These are phyloP conservation scores for Massarina eburnea DNA, from an alignment of 2,329 filamentous ascomycete genomes.

Conservation along the genomic window DNA sequence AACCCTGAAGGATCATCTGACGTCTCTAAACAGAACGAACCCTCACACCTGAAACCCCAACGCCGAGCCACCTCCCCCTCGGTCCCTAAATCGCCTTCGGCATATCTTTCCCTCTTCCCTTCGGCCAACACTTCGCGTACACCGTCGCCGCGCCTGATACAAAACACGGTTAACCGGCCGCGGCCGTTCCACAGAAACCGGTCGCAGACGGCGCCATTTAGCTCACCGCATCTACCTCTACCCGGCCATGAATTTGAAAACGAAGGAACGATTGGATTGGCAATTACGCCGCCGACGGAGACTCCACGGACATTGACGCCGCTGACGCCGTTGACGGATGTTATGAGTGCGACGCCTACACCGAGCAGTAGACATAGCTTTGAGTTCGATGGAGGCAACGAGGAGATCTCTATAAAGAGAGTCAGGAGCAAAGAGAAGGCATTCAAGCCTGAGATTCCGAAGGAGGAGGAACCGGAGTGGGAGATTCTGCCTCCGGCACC, in stretches of 20 bases:
- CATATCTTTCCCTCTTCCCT: constrained; percentile 38
- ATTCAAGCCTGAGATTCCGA: neutral
- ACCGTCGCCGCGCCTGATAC: constrained; percentile 28
- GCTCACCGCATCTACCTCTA: constrained; percentile 23
- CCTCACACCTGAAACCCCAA: constrained; percentile 19
- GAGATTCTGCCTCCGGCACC: constrained; percentile 9
- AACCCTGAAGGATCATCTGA: constrained; percentile 4
- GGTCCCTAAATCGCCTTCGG: constrained; percentile 28
- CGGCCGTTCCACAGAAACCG: constrained; percentile 30
- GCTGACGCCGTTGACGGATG: neutral
- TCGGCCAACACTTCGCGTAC: constrained; percentile 22
- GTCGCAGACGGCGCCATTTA: constrained; percentile 32
- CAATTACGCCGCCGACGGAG: constrained; percentile 1
- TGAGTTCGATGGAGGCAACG: neutral
- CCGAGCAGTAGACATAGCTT: neutral
- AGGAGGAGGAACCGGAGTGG: constrained; percentile 10
- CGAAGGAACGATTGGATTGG: constrained; percentile 2
- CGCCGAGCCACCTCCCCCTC: constrained; percentile 39
- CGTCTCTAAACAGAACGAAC: constrained; percentile 14
- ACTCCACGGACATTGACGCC: neutral
- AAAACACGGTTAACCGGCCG: constrained; percentile 14
- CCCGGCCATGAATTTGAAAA: constrained; percentile 4
- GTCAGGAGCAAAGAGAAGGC: neutral
- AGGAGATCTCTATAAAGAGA: neutral
- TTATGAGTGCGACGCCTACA: neutral